These are phyloP conservation scores for Saccharum hybrid DNA, from an alignment of 202 grass and related monocot species.

Conservation along the genomic window DNA sequence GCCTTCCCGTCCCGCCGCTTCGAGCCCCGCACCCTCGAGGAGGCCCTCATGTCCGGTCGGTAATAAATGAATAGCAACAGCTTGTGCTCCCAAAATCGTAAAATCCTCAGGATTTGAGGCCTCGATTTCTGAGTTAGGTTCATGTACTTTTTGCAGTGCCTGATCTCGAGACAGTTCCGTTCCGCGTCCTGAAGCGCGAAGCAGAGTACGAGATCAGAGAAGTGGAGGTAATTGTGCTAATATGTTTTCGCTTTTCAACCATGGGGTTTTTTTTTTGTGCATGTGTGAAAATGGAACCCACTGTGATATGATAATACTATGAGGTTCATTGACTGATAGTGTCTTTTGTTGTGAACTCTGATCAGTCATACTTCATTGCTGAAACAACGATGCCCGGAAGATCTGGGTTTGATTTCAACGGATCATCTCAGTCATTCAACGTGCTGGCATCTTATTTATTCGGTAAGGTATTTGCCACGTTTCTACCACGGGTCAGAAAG, in stretches of 20 bases:
- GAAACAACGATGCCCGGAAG: constrained; percentile 84
- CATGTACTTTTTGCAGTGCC: constrained; percentile 53
- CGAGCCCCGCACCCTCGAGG: constrained; percentile 74
- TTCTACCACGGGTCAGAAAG: not conserved
- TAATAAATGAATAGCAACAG: not conserved
- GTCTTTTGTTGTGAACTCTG: constrained; percentile 22
- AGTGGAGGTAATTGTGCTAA: constrained; percentile 64
- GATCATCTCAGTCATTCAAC: constrained; percentile 87
- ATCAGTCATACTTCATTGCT: constrained; percentile 80
- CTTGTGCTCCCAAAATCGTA: not conserved
- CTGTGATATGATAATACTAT: not conserved
- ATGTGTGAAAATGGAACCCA: not conserved
- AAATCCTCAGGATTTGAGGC: not conserved
- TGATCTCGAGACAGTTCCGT: constrained; percentile 84
- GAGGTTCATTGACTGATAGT: not conserved
- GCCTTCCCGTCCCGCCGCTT: constrained; percentile 64
- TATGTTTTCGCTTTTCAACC: not conserved
- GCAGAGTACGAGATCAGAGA: constrained; percentile 85
- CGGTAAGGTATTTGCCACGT: constrained; percentile 80
- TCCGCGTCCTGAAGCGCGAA: constrained; percentile 65
- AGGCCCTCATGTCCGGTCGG: constrained; percentile 88
- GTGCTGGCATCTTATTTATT: constrained; percentile 82
- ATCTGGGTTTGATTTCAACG: constrained; percentile 79
- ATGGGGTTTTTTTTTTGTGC: not conserved
- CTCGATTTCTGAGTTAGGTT: constrained; percentile 30